Evolutionary conservation across 1,139 yeast species (phyloP), one percentile per base, ranked within the genome.

Genomic region (Taiozyma sp.): DNA sequence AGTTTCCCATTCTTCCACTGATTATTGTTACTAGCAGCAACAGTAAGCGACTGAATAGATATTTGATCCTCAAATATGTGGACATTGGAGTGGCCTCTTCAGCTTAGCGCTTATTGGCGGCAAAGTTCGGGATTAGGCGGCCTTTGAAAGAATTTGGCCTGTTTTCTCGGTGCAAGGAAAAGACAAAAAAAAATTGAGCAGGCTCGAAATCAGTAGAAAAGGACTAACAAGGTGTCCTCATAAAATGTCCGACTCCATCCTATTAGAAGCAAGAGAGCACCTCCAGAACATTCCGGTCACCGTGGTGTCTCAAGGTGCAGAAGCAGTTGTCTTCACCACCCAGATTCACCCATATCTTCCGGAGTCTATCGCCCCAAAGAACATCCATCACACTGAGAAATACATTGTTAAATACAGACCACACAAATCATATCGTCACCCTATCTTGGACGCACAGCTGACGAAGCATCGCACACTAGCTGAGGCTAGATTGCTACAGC

Each of bases 301-400:
- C 3, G 73, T 83, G 43, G 72, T 88, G 2, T 87, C 96, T 0
- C 98, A 91, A 64, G 98, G 98, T n/a, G 97, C 98, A 0, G 98
- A 91, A 64, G 97, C 97, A 0, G 74, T 88, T 24, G 93, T 90
- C 2, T 88, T 86, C 65, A 68, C 73, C 34, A 79, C 95, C 0
- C 52, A 65, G 0, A 66, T 67, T 3, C 97, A 89, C 65, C 97
- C 97, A 16, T 90, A 85, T 63, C 63, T 76, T 2, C 51, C 14
- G 35, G 40, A 7, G 44, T 53, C 50, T n/a, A 45, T 53, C 50
- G n/a, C 56, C 46, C 47, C 67, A 62, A 42, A 48, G 54, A 43
- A 59, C 47, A 45, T 56, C 11, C 54, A 59, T 19, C 65, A 70
- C 47, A 55, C 61, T 1, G 48, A 58, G 4, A 66, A 71, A 47